Conservation (phyloP, 169 alveolate genomes). For the Plasmodium ovale region DNA sequence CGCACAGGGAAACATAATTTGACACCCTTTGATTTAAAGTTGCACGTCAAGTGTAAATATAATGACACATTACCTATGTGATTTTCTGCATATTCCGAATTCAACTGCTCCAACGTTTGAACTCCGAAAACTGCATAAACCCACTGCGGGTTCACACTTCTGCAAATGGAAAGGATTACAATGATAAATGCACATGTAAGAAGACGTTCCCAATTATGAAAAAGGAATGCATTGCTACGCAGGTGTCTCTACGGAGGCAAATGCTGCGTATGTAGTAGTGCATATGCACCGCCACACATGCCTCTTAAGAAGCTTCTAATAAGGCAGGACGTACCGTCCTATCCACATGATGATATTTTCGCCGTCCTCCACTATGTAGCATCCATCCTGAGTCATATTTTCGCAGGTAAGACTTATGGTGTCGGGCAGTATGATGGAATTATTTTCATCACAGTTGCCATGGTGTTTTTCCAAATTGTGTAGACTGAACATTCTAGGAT, state of each 20-base stretch:
- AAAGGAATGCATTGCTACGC: too few relatives aligned
- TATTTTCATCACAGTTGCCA: constrained; percentile 75
- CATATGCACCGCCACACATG: too few relatives aligned
- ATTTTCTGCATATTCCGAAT: constrained; percentile 88
- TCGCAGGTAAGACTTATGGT: constrained; percentile 87
- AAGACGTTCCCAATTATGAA: too few relatives aligned
- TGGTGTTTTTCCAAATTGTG: constrained; percentile 79
- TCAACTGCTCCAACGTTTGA: constrained; percentile 84
- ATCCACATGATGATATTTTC: constrained; percentile 91
- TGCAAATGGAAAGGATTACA: constrained; percentile 10
- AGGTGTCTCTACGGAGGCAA: too few relatives aligned
- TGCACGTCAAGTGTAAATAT: too few relatives aligned
- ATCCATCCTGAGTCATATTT: constrained; percentile 89
- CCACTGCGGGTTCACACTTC: constrained; percentile 86
- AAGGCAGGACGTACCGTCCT: constrained; percentile 83
- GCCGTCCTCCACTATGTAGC: constrained; percentile 91
- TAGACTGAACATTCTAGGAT: constrained; percentile 88
- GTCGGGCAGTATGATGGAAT: constrained; percentile 77
- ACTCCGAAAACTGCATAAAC: constrained; percentile 87
- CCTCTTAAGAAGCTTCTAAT: neutral
- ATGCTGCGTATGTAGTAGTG: too few relatives aligned
- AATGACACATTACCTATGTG: constrained; percentile 82
- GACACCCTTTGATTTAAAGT: too few relatives aligned
- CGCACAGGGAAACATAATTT: too few relatives aligned
- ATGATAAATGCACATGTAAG: neutral